Base-by-base conservation (phyloP, 371 early-diverging fungal genomes). In the Rhizopus arrhizus region DNA sequence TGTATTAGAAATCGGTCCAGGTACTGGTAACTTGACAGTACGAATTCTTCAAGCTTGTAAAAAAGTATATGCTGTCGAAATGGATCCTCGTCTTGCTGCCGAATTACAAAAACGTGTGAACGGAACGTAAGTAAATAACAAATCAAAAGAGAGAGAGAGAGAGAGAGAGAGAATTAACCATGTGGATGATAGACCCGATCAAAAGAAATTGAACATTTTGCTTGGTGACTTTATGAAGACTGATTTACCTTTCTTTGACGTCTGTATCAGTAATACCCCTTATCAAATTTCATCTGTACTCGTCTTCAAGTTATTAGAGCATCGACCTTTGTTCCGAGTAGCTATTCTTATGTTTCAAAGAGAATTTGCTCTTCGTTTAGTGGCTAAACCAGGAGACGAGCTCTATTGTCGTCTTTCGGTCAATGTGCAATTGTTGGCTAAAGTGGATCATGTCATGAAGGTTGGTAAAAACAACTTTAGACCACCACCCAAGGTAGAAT, bases 11-110 rank as follows among this genome's bases (percentile, higher is more conserved):
- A 91, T 99, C 54, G 99, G 99, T 76, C 99, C 99, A 9, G 99
- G 99, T 84, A 99, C 99, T n/a, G 99, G 99, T 76, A 99, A 98
- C 80, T 86, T 99, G 71, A 98, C 99, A 6, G 89, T 99, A 38
- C 93, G 94, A 78, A 95, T 99, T 56, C 83, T 99, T 51, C 91
- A 90, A 56, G 89, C 92, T 62, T 92, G 94, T 59, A 99, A 99
- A 72, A 95, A 92, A 80, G 95, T 96, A 10, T 74, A 89, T 40
- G 97, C 93, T n/a, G 93, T 95, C 35, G 99, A 99, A 85, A 93
- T 91, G 78, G 99, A 99, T 81, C 94, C 94, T 53, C 89, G 98
- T 64, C 78, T 99, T 66, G 99, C 99, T 16, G 95, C 98, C 12
- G 99, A 99, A 74, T 82, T 99, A 62, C 87, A 91, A 16, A 99